Base-by-base conservation (phyloP, 805 yeast genomes). In the Tetrapisispora namnaoensis region DNA sequence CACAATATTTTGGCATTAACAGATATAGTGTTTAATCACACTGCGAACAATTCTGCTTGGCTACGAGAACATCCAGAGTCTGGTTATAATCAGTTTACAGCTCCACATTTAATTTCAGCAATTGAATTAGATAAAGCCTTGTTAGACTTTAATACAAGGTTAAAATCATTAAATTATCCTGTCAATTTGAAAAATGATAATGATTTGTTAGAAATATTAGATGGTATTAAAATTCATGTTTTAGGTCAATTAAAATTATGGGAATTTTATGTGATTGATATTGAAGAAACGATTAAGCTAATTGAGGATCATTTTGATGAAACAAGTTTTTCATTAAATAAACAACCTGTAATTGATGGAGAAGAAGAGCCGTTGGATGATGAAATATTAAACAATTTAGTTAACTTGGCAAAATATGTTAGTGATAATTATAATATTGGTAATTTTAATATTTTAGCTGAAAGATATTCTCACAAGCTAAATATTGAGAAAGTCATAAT, bases 1-100 rank as follows among this genome's bases (percentile, higher is more conserved):
- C 73, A 83, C 56, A 77, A 77, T 5, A 74, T 91, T 51, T 71
- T 91, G 39, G 75, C 96, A 0, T 71, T 91, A 70, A 87, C 96
- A 1, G 99, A 91, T 66, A 83, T 93, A 30, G 98, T 91, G 1
- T 82, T 89, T 74, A 91, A 91, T 63, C 99, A 91, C 62, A 91
- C 98, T 0, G 96, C 98, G 2, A 76, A 86, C 62, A 87, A 91
- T 66, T 88, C 98, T 0, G 66, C 59, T 0, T 91, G 99, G 99
- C 67, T 93, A 34, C 68, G 77, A 40, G 84, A 82, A 2, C 89
- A 86, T 56, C 97, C 98, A 0, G 96, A 90, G 21, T 79, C 86
- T 2, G 98, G 98, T 10, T 91, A 91, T 67, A 86, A 87, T 50
- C 75, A 75, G 24, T 76, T 75, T 46, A 90, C 96, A 2, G 95